phyloP scores from a whole-genome alignment of 768 basidiomycete genomes.

The Chalciporus pseudorubinellus region DNA sequence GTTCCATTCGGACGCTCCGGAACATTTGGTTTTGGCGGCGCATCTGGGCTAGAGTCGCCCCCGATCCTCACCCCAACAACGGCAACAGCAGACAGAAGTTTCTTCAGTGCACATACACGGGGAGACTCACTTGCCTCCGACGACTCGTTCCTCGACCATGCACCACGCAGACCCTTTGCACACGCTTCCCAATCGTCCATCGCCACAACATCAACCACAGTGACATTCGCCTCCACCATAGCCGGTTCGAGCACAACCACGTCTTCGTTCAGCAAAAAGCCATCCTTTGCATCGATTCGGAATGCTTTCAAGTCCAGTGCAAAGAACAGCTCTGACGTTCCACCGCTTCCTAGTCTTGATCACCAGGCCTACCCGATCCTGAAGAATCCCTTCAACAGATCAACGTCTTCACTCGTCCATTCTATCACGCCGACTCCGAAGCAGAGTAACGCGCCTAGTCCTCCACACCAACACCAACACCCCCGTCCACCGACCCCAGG shows the following conservation, averaged over 20 bases:
- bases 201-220: slow-evolving; percentile 40
- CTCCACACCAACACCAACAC: slow-evolving; percentile 44
- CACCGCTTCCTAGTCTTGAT: slow-evolving; percentile 74
- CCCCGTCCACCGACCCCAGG: slow-evolving; percentile 61
- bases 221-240: slow-evolving; percentile 13
- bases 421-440: slow-evolving; percentile 38
- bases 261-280: slow-evolving; percentile 71
- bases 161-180: slow-evolving; percentile 57
- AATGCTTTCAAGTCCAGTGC: slow-evolving; percentile 73
- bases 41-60: slow-evolving; percentile 66
- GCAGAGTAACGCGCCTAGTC: slow-evolving; percentile 44
- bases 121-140: slow-evolving; percentile 80
- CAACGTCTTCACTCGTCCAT: slow-evolving; percentile 69
- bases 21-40: slow-evolving; percentile 45
- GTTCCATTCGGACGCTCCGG: slow-evolving; percentile 69
- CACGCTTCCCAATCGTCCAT: slow-evolving; percentile 75
- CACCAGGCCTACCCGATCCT: slow-evolving; percentile 65
- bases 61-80: slow-evolving; percentile 50
- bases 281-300: slow-evolving; percentile 82
- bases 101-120: slow-evolving; percentile 60
- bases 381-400: slow-evolving; percentile 81
- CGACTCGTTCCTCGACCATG: slow-evolving; percentile 65
- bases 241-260: slow-evolving; percentile 6
- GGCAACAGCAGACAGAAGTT: slow-evolving; percentile 50
- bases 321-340: slow-evolving; percentile 58